Percentiles rank a stretch among this genome's conserved stretches.
These are phyloP conservation scores for Clavispora asparagi DNA, from an alignment of 805 yeast species.

Conservation along the genomic window DNA sequence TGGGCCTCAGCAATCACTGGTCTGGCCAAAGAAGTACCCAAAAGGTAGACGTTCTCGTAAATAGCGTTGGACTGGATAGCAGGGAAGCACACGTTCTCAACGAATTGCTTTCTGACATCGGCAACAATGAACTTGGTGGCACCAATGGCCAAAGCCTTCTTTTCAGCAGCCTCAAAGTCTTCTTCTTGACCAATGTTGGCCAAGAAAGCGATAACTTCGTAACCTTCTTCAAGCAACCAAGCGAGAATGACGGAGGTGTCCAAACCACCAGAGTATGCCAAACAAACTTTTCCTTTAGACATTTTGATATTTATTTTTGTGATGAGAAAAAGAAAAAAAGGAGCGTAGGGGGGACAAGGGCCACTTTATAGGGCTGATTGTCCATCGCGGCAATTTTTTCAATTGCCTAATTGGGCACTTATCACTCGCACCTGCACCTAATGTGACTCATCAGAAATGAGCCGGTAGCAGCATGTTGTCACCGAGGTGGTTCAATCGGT, in stretches of 20 bases:
- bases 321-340: constrained; percentile 3
- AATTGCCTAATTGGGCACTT: constrained; percentile 11
- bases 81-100: constrained; percentile 88
- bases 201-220: constrained; percentile 96
- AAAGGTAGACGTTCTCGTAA: constrained; percentile 92
- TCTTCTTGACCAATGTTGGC: constrained; percentile 99
- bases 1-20: constrained; percentile 99
- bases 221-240: constrained; percentile 96
- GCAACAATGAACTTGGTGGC: constrained; percentile 92
- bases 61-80: constrained; percentile 97
- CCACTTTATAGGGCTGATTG: constrained; percentile 15
- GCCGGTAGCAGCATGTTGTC: background rate
- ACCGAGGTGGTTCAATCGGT: too few relatives aligned
- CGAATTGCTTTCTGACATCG: constrained; percentile 94
- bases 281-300: constrained; percentile 98
- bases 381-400: constrained; percentile 17
- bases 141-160: constrained; percentile 93
- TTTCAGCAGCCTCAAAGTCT: constrained; percentile 95
- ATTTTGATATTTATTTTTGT: constrained; percentile 29
- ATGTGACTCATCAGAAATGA: background rate
- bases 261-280: constrained; percentile 98
- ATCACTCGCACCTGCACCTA: background rate
- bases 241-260: constrained; percentile 98
- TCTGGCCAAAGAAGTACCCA: constrained; percentile 98
- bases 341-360: constrained; percentile 3